These are phyloP conservation scores for Penicillium ochrochloron DNA, from an alignment of 495 filamentous ascomycete species.

Conservation along the genomic window DNA sequence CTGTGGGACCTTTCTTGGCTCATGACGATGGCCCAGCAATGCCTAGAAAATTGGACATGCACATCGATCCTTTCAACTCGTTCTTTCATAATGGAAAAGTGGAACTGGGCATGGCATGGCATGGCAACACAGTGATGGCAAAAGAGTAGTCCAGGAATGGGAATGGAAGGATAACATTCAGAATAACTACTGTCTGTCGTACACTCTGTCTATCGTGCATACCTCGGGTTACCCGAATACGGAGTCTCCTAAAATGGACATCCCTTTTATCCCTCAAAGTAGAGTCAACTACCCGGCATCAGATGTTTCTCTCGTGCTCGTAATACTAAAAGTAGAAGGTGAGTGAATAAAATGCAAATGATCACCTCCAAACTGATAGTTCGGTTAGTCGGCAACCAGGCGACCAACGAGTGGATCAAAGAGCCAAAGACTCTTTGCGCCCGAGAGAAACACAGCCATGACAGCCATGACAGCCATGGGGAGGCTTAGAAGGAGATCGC, in stretches of 20 bases:
- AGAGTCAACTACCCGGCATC: background rate
- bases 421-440: background rate
- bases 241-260: background rate
- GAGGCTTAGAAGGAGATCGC: conserved; percentile 9
- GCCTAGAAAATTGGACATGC: conserved; percentile 1
- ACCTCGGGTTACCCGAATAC: conserved; percentile 21
- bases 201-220: conserved; percentile 1
- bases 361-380: background rate
- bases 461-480: conserved; percentile 16
- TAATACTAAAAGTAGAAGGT: background rate
- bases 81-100: background rate
- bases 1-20: conserved; percentile 19
- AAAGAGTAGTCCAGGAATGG: conserved; percentile 21
- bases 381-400: conserved; percentile 23
- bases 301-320: background rate
- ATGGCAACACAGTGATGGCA: conserved; percentile 10
- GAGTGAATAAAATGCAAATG: conserved; percentile 1
- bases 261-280: background rate
- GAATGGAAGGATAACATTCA: conserved; percentile 24
- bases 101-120: conserved; percentile 18
- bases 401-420: conserved; percentile 8
- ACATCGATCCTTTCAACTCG: background rate
- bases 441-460: conserved; percentile 29
- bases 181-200: conserved; percentile 3
- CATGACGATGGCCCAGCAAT: conserved; percentile 26